Percentiles rank a stretch among this genome's conserved stretches.
phyloP scores from a whole-genome alignment of 768 basidiomycete species.

The Boletus tylopilopsis region DNA sequence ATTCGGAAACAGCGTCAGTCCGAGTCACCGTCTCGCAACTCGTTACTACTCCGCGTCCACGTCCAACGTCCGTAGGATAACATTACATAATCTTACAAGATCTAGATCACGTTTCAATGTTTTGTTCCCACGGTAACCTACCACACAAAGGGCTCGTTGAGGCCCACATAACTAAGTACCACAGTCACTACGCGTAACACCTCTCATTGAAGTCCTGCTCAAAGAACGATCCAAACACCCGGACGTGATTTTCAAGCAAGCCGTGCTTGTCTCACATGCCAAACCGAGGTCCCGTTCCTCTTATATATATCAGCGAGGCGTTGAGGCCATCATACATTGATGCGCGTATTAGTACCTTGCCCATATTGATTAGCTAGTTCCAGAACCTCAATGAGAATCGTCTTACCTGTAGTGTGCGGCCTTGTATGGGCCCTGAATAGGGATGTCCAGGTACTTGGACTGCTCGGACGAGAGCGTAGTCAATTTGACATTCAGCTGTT shows the following conservation, averaged over 20 bases:
- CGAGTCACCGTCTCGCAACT: constrained; percentile 18
- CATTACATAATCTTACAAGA: constrained; percentile 23
- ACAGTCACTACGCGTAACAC: neutral
- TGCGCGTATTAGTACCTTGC: constrained; percentile 27
- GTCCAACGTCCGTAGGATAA: neutral
- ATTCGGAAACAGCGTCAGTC: constrained; percentile 25
- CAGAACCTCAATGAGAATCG: neutral
- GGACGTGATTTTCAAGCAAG: constrained; percentile 17
- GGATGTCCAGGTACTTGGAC: constrained; percentile 89
- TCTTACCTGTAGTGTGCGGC: constrained; percentile 61
- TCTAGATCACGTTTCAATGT: too few species aligned
- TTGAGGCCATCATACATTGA: constrained; percentile 60
- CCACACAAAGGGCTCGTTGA: constrained; percentile 36
- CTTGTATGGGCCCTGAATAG: constrained; percentile 78
- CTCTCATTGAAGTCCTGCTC: constrained; percentile 8
- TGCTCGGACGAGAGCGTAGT: constrained; percentile 71
- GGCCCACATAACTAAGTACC: constrained; percentile 19
- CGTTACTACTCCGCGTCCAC: constrained; percentile 12
- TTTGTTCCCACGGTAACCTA: too few species aligned
- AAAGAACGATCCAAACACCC: constrained; percentile 7
- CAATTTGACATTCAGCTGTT: constrained; percentile 90
- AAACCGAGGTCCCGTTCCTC: constrained; percentile 54
- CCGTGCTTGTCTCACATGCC: constrained; percentile 31
- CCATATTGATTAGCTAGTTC: constrained; percentile 2
- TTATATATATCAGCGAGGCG: constrained; percentile 62